Evolutionary conservation across 345 rosid species (phyloP).

Genomic region (Xanthoceras sorbifolium): DNA sequence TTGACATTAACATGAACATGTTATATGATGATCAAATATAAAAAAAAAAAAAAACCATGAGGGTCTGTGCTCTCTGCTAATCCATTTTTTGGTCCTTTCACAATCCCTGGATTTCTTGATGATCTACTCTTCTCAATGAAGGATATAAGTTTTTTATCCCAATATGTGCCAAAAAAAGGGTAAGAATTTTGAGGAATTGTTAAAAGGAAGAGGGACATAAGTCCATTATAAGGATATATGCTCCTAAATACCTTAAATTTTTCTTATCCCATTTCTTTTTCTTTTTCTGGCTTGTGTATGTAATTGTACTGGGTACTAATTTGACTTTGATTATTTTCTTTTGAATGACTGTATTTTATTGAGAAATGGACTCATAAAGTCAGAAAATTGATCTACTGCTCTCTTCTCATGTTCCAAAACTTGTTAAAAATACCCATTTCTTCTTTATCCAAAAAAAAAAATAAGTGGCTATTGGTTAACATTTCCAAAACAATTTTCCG

Average conservation of each 20-base stretch:
- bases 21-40: background rate
- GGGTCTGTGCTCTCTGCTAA: conserved; percentile 1
- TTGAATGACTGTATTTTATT: background rate
- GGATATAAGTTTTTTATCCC: background rate
- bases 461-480: too few species aligned
- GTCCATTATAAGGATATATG: background rate
- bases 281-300: background rate
- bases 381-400: background rate
- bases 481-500: too few species aligned
- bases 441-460: background rate
- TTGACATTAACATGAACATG: background rate
- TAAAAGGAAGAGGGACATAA: background rate
- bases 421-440: background rate
- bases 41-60: background rate
- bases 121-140: background rate
- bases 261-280: background rate
- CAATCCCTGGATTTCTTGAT: background rate
- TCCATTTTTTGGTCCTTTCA: background rate
- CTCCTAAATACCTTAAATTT: background rate
- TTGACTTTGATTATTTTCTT: background rate
- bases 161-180: too few species aligned
- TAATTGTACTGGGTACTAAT: background rate
- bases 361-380: background rate
- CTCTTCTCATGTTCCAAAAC: background rate
- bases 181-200: background rate